Evolutionary conservation across 495 filamentous ascomycete genomes (phyloP), one percentile per base, ranked within the genome.

Genomic region (Penicillium manginii): DNA sequence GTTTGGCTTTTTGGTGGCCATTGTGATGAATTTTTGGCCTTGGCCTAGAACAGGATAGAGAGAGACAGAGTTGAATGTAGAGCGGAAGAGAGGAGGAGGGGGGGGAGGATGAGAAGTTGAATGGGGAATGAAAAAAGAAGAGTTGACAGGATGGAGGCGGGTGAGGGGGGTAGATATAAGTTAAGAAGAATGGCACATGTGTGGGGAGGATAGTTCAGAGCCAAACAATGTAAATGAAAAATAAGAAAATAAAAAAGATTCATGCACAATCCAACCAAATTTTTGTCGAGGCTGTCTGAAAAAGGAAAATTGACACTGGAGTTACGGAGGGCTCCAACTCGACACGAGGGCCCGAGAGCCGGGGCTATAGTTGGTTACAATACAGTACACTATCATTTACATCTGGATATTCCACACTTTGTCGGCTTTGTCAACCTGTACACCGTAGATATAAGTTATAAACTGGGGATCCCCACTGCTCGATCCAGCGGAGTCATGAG

Each of bases 1-100:
- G 73, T 92, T 92, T 39, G 88, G 89, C 69, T 80, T 84, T 53
- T 76, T 74, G 31, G 66, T 61, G 50, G 71, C 69, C 77, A 80
- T 78, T 71, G 89, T 81, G 59, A 88, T 84, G 4, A 18, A 37
- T 5, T 2, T 10, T 37, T 21, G 17, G 15, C n/a, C 15, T 43
- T 17, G 1, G 5, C 11, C 15, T 17, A 21, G 7, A 5, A 43
- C n/a, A 19, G 17, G n/a, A 9, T n/a, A 19, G 14, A 21, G 15
- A 19, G n/a, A 19, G 40, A 18, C n/a, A 37, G 35, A 37, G 12
- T 11, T n/a, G 11, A 10, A 45, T 7, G 17, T 9, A 43, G 1
- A n/a, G 4, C 9, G 11, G 7, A 29, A 45, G 9, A 5, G 9
- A 21, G 18, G 40, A 45, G 69, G 61, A 39, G 60, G 55, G 21